phyloP scores from a whole-genome alignment of 331 rosid genomes.

The Acacia concinna region DNA sequence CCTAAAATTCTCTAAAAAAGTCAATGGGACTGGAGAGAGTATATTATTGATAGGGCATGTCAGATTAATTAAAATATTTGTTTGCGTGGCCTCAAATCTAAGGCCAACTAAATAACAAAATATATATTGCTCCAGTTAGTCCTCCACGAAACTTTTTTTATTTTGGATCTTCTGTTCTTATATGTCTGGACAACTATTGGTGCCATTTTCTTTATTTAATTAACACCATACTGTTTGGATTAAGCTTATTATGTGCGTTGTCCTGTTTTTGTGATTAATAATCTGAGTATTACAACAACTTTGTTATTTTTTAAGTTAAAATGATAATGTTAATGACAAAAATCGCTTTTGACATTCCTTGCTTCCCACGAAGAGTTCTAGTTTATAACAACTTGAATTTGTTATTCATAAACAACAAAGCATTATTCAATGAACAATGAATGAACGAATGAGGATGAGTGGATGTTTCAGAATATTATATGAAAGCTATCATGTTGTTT shows the following conservation, averaged over 20 bases:
- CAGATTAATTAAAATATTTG: background rate
- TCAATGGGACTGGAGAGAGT: too few species aligned
- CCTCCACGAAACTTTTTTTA: slow-evolving; percentile 31
- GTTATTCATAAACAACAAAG: slow-evolving; percentile 19
- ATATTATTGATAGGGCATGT: background rate
- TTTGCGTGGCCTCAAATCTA: slow-evolving; percentile 25
- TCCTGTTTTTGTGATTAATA: background rate
- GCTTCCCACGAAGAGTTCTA: slow-evolving; percentile 36
- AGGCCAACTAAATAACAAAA: background rate
- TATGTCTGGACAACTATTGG: slow-evolving; percentile 7
- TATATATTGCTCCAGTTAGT: slow-evolving; percentile 5
- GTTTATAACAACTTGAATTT: slow-evolving; percentile 4
- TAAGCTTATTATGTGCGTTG: background rate
- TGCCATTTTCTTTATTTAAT: background rate
- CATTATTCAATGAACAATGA: background rate
- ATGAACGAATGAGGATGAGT: background rate
- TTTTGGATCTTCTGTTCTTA: background rate
- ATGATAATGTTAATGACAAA: background rate
- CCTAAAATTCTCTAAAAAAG: too few species aligned
- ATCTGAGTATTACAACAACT: background rate
- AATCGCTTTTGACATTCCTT: slow-evolving; percentile 40
- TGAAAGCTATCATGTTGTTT: slow-evolving; percentile 33
- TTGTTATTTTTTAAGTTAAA: background rate
- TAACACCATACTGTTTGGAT: background rate
- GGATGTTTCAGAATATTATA: slow-evolving; percentile 12